phyloP scores from a whole-genome alignment of 2,329 filamentous ascomycete genomes.

The Talaromyces rugulosus region DNA sequence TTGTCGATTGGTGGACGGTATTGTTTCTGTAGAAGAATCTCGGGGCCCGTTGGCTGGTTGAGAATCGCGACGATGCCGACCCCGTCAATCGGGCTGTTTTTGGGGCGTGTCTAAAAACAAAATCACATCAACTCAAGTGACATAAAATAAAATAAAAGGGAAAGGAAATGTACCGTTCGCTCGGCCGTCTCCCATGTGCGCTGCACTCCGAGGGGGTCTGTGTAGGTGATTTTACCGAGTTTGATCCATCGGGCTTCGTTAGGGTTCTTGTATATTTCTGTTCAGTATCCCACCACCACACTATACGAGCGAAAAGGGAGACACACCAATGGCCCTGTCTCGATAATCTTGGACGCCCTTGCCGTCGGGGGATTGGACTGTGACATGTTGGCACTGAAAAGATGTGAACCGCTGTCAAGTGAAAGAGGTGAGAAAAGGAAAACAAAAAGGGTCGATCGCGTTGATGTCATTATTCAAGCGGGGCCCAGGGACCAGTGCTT shows the following conservation, averaged over 20 bases:
- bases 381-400: not conserved
- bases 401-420: not conserved
- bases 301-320: not conserved
- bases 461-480: not conserved
- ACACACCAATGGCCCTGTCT: conserved; percentile 10
- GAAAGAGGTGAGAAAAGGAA: not conserved
- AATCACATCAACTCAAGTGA: not conserved
- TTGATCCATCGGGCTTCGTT: conserved; percentile 40
- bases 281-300: not conserved
- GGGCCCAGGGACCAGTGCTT: not conserved
- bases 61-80: conserved; percentile 53
- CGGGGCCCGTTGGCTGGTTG: conserved; percentile 26
- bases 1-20: conserved; percentile 55
- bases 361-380: not conserved
- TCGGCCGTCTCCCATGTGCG: conserved; percentile 45
- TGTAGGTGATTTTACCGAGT: conserved; percentile 40
- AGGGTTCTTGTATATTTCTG: conserved; percentile 25
- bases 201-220: conserved; percentile 38
- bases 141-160: not conserved
- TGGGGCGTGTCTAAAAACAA: conserved; percentile 35
- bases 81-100: conserved; percentile 52
- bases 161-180: conserved; percentile 30
- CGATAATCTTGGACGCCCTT: conserved; percentile 9
- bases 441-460: not conserved
- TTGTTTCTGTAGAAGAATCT: conserved; percentile 52